Percentiles rank a stretch among this genome's conserved stretches.
Conservation (phyloP, 2,329 filamentous ascomycete genomes). For the Gyromitra esculenta region DNA sequence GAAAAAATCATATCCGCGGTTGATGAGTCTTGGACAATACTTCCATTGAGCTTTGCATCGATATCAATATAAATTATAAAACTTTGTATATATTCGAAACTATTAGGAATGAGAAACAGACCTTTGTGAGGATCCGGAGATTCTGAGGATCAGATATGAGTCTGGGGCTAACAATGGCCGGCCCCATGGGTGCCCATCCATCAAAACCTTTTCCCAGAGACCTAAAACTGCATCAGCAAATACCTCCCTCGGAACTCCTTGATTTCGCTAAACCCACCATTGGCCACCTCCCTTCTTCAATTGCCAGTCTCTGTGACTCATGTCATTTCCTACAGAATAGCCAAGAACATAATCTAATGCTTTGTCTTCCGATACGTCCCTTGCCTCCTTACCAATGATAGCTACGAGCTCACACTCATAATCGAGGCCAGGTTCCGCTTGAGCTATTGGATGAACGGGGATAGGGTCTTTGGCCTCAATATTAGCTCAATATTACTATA, state of each 20-base stretch:
- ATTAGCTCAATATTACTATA: slow-evolving; percentile 16
- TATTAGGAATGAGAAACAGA: neutral
- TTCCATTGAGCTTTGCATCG: slow-evolving; percentile 69
- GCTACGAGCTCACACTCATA: slow-evolving; percentile 83
- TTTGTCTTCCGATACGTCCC: slow-evolving; percentile 71
- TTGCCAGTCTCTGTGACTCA: slow-evolving; percentile 83
- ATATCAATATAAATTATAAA: slow-evolving; percentile 63
- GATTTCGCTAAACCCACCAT: slow-evolving; percentile 63
- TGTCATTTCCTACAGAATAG: slow-evolving; percentile 79
- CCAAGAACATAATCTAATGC: slow-evolving; percentile 79
- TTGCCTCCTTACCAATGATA: slow-evolving; percentile 74
- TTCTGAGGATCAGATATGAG: slow-evolving; percentile 69
- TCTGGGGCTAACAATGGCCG: slow-evolving; percentile 71
- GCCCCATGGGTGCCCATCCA: slow-evolving; percentile 78
- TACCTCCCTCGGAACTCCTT: neutral
- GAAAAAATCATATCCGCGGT: slow-evolving; percentile 71
- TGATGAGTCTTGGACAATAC: slow-evolving; percentile 65
- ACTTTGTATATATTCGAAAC: no score
- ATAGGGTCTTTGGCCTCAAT: slow-evolving; percentile 64
- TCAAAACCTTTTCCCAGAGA: slow-evolving; percentile 78
- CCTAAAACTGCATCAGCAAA: slow-evolving; percentile 53
- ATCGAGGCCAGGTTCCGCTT: slow-evolving; percentile 73
- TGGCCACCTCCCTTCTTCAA: slow-evolving; percentile 73
- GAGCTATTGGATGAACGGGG: slow-evolving; percentile 72
- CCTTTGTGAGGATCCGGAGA: slow-evolving; percentile 63